Conservation (phyloP, 2,329 filamentous ascomycete species). For the Calonectria pseudoturangicola region DNA sequence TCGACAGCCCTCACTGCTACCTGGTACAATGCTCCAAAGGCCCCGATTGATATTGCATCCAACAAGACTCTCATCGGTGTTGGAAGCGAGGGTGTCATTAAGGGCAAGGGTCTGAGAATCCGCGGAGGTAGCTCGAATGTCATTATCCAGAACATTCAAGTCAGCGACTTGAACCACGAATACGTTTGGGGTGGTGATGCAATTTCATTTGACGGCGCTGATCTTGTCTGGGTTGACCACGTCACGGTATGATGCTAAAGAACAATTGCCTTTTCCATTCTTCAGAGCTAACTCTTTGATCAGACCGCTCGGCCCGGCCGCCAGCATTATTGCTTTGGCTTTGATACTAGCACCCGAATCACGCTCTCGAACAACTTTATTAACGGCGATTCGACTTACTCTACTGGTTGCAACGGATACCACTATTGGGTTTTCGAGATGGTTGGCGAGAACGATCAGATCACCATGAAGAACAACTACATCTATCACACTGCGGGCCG, state of each 20-base stretch:
- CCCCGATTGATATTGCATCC: constrained; percentile 48
- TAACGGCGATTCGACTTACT: constrained; percentile 64
- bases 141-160: constrained; percentile 56
- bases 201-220: constrained; percentile 40
- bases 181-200: constrained; percentile 50
- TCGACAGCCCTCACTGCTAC: constrained; percentile 37
- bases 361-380: constrained; percentile 69
- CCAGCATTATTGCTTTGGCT: constrained; percentile 45
- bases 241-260: constrained; percentile 29
- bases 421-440: constrained; percentile 65
- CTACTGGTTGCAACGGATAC: constrained; percentile 65
- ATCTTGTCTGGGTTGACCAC: constrained; percentile 48
- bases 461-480: constrained; percentile 42
- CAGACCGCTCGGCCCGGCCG: constrained; percentile 45
- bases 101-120: constrained; percentile 64
- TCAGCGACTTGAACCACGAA: constrained; percentile 45
- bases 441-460: constrained; percentile 41
- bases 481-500: constrained; percentile 52
- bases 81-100: constrained; percentile 61
- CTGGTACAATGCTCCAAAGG: neutral
- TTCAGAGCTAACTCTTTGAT: neutral
- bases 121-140: constrained; percentile 55
- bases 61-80: constrained; percentile 65
- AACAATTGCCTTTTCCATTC: accelerated
- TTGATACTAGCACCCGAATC: constrained; percentile 56